Evolutionary conservation across 371 early-diverging fungal species (phyloP).

Genomic region (Massospora cicadina): DNA sequence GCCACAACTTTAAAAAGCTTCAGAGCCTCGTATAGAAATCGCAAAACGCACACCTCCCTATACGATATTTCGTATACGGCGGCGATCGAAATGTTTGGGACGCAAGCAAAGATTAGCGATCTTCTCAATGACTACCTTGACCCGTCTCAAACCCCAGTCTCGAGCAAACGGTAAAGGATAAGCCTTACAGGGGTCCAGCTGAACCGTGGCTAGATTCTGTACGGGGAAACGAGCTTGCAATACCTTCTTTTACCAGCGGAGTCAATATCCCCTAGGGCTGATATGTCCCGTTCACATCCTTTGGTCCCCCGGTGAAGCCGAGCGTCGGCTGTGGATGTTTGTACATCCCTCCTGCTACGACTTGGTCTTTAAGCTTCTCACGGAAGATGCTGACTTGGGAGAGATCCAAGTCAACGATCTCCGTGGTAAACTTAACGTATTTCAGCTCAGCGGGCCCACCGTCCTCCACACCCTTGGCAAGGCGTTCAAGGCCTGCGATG

Average conservation of each 20-base stretch:
- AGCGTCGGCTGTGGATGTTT: background rate
- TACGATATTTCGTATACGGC: conserved; percentile 71
- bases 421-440: background rate
- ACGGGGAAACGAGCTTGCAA: background rate
- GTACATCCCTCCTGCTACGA: conserved; percentile 1
- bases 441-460: background rate
- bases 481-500: background rate
- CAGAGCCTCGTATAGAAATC: conserved; percentile 53
- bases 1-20: conserved; percentile 71
- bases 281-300: background rate
- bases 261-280: background rate
- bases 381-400: background rate
- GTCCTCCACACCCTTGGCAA: background rate
- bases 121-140: conserved; percentile 3
- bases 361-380: background rate
- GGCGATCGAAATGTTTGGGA: conserved; percentile 52
- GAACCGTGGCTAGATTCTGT: background rate
- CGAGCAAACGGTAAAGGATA: background rate
- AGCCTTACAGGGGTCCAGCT: background rate
- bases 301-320: background rate
- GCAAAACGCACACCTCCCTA: conserved; percentile 42
- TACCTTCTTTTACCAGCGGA: background rate
- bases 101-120: background rate
- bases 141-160: background rate
- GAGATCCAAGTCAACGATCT: background rate